Base-by-base conservation (phyloP, 176 grass and related monocot species). In the Elaeis guineensis region DNA sequence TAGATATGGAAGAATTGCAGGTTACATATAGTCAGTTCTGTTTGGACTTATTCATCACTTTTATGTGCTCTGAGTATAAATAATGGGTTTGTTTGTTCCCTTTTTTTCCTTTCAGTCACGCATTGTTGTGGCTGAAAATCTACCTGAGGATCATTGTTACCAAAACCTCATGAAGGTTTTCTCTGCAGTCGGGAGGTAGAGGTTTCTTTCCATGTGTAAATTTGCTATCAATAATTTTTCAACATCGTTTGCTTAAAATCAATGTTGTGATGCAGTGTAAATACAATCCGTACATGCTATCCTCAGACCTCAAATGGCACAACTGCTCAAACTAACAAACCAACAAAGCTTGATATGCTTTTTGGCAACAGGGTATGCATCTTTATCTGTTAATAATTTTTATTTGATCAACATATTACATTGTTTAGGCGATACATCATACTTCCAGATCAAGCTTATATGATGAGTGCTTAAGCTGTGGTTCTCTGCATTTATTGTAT, bases 61-160 rank as follows among this genome's bases (percentile, higher is more conserved):
- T 61, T n/a, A 30, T 56, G 44, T 78, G 19, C 18, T 63, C 56
- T 22, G 12, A 59, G 5, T 55, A n/a, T 53, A 52, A 57, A 70
- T 29, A 60, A 16, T 39, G 70, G 22, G 17, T 59, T 51, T 73
- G 17, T 67, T 22, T 66, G 35, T 44, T 44, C 35, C 35, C 35
- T 35, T 28, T 25, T 58, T 24, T 67, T 58, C 51, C 14, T 79
- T 78, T 57, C 59, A 98, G 93, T 79, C 88, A 23, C 88, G 93
- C 29, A 98, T 98, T 63, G 82, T 92, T 65, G 93, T 98, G 63
- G 88, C 84, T 55, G 93, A 98, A 79, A 98, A 98, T 75, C 74
- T 98, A 59, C 93, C 93, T 65, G 93, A 98, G 70, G 93, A 98
- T 81, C 93, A 98, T 74, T 98, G 84, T 72, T 92, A 98, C 82